Evolutionary conservation across 1,284 basidiomycete species (phyloP).

Genomic region (Trichosporon asahii): DNA sequence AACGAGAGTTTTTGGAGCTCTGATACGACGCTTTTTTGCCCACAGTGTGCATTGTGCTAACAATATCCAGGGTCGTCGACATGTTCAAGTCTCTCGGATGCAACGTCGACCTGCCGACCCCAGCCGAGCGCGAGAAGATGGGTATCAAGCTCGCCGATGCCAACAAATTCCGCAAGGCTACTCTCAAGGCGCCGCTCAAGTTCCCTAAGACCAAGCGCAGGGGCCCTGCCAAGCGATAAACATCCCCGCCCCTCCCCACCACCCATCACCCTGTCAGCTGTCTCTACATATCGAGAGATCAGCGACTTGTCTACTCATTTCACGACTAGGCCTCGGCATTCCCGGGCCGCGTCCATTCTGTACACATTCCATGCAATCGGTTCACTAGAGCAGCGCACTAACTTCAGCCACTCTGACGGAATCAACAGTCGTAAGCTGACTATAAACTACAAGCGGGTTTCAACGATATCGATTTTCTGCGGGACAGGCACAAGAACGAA

Average conservation of each 20-base stretch:
- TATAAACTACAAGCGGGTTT: neutral
- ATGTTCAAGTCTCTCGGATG: conserved; percentile 61
- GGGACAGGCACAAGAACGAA: neutral
- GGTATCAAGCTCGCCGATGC: conserved; percentile 61
- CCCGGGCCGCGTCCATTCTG: neutral
- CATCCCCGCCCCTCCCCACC: neutral
- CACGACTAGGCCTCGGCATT: neutral
- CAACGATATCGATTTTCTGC: neutral
- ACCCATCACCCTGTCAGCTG: neutral
- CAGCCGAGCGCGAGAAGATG: conserved; percentile 63
- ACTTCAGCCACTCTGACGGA: neutral
- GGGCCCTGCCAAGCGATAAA: conserved; percentile 45
- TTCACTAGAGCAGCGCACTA: neutral
- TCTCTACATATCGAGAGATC: neutral
- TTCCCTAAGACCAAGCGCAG: conserved; percentile 64
- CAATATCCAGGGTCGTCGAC: conserved; percentile 40
- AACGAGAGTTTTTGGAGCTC: neutral
- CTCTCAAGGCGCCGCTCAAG: conserved; percentile 67
- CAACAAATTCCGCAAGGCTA: conserved; percentile 63
- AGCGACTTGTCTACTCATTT: neutral
- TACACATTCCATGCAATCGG: neutral
- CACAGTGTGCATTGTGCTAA: neutral
- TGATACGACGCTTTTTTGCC: neutral
- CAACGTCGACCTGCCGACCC: conserved; percentile 60
- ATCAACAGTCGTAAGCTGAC: neutral